Evolutionary conservation across 192 early-diverging fungal genomes (phyloP).

Genomic region (Coemansia asiatica): DNA sequence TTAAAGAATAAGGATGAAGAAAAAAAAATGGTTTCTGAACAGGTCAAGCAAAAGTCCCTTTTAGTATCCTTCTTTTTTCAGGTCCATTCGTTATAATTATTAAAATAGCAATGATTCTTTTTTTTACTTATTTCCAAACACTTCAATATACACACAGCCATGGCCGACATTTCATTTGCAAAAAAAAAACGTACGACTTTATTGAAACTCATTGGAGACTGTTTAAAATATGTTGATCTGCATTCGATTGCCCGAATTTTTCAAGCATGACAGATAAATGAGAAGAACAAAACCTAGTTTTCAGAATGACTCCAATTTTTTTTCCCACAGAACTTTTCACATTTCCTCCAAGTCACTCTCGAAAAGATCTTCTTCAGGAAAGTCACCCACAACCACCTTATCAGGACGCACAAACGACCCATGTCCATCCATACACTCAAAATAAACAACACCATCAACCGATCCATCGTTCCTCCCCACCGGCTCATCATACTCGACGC

Average conservation of each 20-base stretch:
- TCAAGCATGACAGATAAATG: background rate
- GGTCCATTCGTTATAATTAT: background rate
- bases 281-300: no score
- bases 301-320: no score
- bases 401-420: slow-evolving; percentile 91
- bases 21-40: background rate
- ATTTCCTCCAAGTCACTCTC: slow-evolving; percentile 70
- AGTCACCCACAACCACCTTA: slow-evolving; percentile 88
- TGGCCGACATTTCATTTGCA: background rate
- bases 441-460: slow-evolving; percentile 76
- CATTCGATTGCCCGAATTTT: background rate
- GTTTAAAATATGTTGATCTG: background rate
- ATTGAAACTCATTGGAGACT: no score
- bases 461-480: slow-evolving; percentile 92
- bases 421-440: slow-evolving; percentile 68
- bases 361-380: slow-evolving; percentile 85
- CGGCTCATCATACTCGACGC: slow-evolving; percentile 94
- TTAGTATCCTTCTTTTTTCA: background rate
- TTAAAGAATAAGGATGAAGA: background rate
- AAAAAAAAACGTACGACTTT: background rate
- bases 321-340: no score
- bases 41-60: background rate
- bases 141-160: background rate
- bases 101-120: background rate
- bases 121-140: background rate